Percentiles rank a stretch among this genome's conserved stretches.
Conservation (phyloP, 305 asterid genomes). For the Striga hermonthica region DNA sequence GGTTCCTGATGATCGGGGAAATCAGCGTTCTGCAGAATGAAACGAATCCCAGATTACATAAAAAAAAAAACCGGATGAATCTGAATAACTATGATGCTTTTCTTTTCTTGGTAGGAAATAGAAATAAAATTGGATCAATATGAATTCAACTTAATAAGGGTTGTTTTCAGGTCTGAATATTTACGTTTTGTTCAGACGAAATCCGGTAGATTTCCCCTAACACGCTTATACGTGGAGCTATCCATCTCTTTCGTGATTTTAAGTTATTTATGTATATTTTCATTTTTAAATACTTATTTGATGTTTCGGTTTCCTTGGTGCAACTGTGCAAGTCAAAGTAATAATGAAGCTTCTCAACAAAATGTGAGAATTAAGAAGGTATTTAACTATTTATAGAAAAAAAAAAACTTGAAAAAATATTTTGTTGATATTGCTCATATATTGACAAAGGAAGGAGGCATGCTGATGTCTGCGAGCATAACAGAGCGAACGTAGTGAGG, state of each 20-base stretch:
- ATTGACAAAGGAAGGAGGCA: too few species aligned
- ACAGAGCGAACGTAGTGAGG: too few species aligned
- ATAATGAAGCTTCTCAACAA: conserved; percentile 15
- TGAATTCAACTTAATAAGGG: too few species aligned
- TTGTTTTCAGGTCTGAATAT: conserved; percentile 17
- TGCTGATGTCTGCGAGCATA: too few species aligned
- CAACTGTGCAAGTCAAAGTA: neutral
- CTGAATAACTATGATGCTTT: neutral
- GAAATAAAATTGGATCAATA: too few species aligned
- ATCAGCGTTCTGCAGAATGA: conserved; percentile 19
- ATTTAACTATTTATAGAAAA: too few species aligned
- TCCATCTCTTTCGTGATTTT: conserved; percentile 22
- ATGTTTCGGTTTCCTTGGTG: neutral
- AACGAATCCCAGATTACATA: neutral
- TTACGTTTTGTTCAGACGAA: conserved; percentile 24
- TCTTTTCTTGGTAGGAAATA: conserved; percentile 1
- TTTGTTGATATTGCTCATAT: too few species aligned
- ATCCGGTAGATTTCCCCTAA: conserved; percentile 23
- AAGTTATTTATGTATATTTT: conserved; percentile 24
- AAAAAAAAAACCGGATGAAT: neutral
- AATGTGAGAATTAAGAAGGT: neutral
- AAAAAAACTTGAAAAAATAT: too few species aligned
- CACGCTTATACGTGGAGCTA: conserved; percentile 29
- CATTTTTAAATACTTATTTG: conserved; percentile 20
- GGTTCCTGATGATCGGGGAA: neutral